Percentiles rank a stretch among this genome's conserved stretches.
Evolutionary conservation across 495 filamentous ascomycete genomes (phyloP).

Genomic region (Xylaria grammica): DNA sequence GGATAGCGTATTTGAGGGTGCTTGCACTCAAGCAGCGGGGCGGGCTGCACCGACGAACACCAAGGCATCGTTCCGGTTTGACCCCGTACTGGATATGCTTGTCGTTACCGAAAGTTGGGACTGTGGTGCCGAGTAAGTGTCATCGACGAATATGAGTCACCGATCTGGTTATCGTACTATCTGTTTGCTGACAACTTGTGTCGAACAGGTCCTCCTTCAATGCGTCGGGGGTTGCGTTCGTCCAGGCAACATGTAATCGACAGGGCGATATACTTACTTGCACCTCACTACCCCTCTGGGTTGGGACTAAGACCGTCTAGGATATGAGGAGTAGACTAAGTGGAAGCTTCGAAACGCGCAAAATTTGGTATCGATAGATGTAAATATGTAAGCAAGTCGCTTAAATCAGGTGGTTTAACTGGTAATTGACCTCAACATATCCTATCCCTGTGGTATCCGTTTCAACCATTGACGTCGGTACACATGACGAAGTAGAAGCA

Average conservation of each 20-base stretch:
- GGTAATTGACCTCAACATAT: too few relatives aligned
- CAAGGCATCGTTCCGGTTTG: slow-evolving; percentile 38
- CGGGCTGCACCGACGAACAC: slow-evolving; percentile 19
- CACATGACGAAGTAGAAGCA: too few relatives aligned
- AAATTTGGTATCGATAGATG: not conserved
- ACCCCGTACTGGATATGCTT: slow-evolving; percentile 40
- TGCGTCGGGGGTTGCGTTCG: slow-evolving; percentile 37
- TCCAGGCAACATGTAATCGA: slow-evolving; percentile 43
- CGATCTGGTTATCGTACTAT: not conserved
- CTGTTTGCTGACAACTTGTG: slow-evolving; percentile 12
- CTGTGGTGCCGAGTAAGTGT: slow-evolving; percentile 42
- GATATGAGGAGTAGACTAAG: not conserved
- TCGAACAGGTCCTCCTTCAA: slow-evolving; percentile 31
- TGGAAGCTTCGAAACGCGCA: not conserved
- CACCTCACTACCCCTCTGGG: slow-evolving; percentile 41
- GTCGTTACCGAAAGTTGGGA: slow-evolving; percentile 38
- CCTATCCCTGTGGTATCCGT: too few relatives aligned
- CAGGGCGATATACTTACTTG: slow-evolving; percentile 41
- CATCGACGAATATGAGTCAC: not conserved
- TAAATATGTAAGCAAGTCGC: not conserved
- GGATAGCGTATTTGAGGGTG: slow-evolving; percentile 33
- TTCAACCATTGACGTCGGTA: too few relatives aligned
- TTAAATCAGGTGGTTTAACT: too few relatives aligned
- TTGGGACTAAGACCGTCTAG: slow-evolving; percentile 38
- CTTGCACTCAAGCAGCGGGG: slow-evolving; percentile 17